Conservation (phyloP, 176 grass and related monocot genomes). For the Carex parvula region DNA sequence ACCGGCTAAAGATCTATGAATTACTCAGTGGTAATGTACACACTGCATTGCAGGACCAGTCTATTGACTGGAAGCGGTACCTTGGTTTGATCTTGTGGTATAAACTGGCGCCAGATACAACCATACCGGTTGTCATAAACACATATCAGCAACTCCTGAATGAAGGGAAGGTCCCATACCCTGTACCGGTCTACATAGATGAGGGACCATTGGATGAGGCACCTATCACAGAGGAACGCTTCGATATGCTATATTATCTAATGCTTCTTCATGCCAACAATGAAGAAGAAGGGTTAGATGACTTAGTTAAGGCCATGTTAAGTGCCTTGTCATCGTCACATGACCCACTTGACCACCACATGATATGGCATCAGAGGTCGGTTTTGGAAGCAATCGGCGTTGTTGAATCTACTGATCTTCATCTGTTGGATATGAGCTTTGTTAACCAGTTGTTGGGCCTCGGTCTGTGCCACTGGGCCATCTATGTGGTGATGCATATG, state of each 20-base stretch:
- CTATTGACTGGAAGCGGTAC: slow-evolving; percentile 89
- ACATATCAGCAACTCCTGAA: slow-evolving; percentile 64
- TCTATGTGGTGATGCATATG: slow-evolving; percentile 89
- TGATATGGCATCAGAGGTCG: slow-evolving; percentile 89
- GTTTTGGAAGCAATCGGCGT: slow-evolving; percentile 87
- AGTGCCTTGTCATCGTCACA: slow-evolving; percentile 83
- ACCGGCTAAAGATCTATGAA: slow-evolving; percentile 80
- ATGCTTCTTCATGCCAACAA: slow-evolving; percentile 91
- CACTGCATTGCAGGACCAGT: slow-evolving; percentile 52
- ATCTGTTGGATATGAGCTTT: slow-evolving; percentile 84
- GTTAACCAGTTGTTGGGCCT: slow-evolving; percentile 79
- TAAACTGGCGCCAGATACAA: slow-evolving; percentile 66
- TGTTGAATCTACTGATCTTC: slow-evolving; percentile 68
- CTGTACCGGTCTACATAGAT: slow-evolving; percentile 86
- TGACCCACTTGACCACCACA: slow-evolving; percentile 91
- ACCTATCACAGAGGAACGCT: slow-evolving; percentile 52
- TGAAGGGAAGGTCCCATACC: slow-evolving; percentile 80
- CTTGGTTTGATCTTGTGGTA: slow-evolving; percentile 89
- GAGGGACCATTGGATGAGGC: slow-evolving; percentile 76
- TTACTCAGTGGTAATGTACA: slow-evolving; percentile 77
- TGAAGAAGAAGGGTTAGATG: slow-evolving; percentile 39
- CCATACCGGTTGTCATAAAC: slow-evolving; percentile 52
- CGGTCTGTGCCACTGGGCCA: slow-evolving; percentile 80
- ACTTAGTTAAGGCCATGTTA: slow-evolving; percentile 72
- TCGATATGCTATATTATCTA: slow-evolving; percentile 85